Base-by-base conservation (phyloP, 495 filamentous ascomycete species). In the Evernia prunastri region DNA sequence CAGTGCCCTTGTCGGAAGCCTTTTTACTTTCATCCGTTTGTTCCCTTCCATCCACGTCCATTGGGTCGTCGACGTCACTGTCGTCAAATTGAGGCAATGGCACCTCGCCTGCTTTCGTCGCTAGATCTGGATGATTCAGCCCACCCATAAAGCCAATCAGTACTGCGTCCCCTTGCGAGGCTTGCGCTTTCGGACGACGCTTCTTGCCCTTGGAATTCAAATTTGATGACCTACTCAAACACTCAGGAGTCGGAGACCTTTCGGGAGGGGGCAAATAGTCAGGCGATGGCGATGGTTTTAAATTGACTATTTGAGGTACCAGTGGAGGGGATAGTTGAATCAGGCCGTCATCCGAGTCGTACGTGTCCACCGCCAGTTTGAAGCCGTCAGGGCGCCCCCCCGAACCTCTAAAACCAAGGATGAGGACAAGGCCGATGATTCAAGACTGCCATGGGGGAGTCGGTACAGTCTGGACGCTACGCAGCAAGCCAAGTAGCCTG, bases 51-150 rank as follows among this genome's bases (percentile, higher is more conserved):
- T 63, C 49, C 40, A 59, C 49, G 25, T 63, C 65, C 56, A 59
- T 66, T 54, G 63, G 39, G 37, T 59, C 61, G 51, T 66, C 66
- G 43, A 59, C 60, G 53, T 56, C 54, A 18, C 60, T 64, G 23
- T 49, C 59, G 59, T 68, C 69, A 27, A 51, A 65, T 60, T 66
- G 63, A 56, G 64, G 62, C 58, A 68, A 60, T 2, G 73, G 54
- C 33, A 66, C 66, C 56, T 74, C 69, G 37, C 70, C 70, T 31
- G 67, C 72, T 58, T 65, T 58, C 35, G 54, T 62, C 40, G 79
- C 78, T 64, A 81, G 68, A 61, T 82, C 79, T 45, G 78, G 80
- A 65, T 72, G 72, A 65, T 77, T 75, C 62, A 76, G 76, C 45
- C 70, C 79, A 74, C 65, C 67, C 59, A 81, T 66, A 75, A 71